Base-by-base conservation (phyloP, 805 yeast species). In the Schwanniomyces sp. region DNA sequence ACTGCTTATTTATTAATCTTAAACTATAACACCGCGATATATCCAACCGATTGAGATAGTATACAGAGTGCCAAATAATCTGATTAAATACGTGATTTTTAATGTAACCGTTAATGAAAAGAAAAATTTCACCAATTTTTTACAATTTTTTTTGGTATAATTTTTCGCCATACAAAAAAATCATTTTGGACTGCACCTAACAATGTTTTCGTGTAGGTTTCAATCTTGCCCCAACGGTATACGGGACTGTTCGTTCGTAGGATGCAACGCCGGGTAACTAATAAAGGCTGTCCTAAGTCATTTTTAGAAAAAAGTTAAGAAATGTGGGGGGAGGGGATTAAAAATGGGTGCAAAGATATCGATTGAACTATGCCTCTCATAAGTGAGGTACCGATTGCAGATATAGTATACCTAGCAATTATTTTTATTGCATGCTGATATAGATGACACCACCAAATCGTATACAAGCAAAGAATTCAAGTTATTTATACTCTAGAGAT, bases 101-200 rank as follows among this genome's bases (percentile, higher is more conserved):
- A 24, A 39, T 39, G 12, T 39, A 26, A 39, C 30, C 27, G 41
- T 39, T 26, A 26, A 39, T 18, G 30, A 39, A 24, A 39, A 26
- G 30, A 39, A 39, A 38, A 39, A 25, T 39, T 39, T 39, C 26
- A 24, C 26, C 26, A 26, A 39, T 18, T 39, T 39, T 39, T 39
- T 39, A 39, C 27, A 37, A 11, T 39, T 39, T 39, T 39, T 39
- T 26, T 26, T 39, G n/a, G 10, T n/a, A 25, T 18, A 25, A 16
- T 39, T 39, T 39, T 26, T 39, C 41, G 32, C 41, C 41, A 39
- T 39, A 39, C 41, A 25, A 39, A 39, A 39, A 39, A 39, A 39
- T 7, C 14, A 18, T 14, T n/a, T n/a, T 25, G 32, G 18, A 14
- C 30, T 39, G 41, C 30, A 39, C 14, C 26, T n/a, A 37, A 21